These are phyloP conservation scores for Ophiostoma himal-ulmi DNA, from an alignment of 2,329 filamentous ascomycete species.

Conservation along the genomic window DNA sequence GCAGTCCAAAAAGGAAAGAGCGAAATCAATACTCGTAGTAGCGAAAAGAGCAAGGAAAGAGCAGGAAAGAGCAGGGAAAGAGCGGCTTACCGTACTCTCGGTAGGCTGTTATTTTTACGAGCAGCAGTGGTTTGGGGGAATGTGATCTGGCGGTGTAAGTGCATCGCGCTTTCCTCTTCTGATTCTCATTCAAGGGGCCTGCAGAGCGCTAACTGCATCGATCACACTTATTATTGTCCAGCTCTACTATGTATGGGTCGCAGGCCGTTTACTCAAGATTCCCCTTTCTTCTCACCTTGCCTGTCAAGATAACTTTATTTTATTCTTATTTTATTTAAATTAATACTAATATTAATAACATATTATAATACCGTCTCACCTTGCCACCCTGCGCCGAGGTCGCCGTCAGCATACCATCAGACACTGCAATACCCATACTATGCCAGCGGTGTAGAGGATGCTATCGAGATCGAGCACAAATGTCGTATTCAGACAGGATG, in stretches of 20 bases:
- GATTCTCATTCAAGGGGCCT: not conserved
- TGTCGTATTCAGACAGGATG: not conserved
- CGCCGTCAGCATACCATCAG: not conserved
- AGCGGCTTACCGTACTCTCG: not conserved
- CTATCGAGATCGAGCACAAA: not conserved
- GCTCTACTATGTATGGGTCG: too few relatives aligned
- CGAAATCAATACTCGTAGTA: too few relatives aligned
- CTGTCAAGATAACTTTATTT: too few relatives aligned
- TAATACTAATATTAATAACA: too few relatives aligned
- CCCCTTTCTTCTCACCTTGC: too few relatives aligned
- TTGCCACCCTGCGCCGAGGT: not conserved
- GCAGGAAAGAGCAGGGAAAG: too few relatives aligned
- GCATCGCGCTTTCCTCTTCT: constrained; percentile 8
- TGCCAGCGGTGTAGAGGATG: not conserved
- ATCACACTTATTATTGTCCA: not conserved
- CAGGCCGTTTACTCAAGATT: too few relatives aligned
- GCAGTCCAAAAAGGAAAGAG: too few relatives aligned
- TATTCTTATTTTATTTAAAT: too few relatives aligned
- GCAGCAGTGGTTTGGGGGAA: not conserved
- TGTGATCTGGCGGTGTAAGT: constrained; percentile 1
- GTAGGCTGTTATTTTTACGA: not conserved
- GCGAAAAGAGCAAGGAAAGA: not conserved
- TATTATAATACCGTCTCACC: too few relatives aligned
- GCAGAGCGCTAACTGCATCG: not conserved
- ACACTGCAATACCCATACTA: not conserved